Evolutionary conservation across 495 filamentous ascomycete species (phyloP), one percentile per base, ranked within the genome.

Genomic region (Lasiosphaeria ovina): DNA sequence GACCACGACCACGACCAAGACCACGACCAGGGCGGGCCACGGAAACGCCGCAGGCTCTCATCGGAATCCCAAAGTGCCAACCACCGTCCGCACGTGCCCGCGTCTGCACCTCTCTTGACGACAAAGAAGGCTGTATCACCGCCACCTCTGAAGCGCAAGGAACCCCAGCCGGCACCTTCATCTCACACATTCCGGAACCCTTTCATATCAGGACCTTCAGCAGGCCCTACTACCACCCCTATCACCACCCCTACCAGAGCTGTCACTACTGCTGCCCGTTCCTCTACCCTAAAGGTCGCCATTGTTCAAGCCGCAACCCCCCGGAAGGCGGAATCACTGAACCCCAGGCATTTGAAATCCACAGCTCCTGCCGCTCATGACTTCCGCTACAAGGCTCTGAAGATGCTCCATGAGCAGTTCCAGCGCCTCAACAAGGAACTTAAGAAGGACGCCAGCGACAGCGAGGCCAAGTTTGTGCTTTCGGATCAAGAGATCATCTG

Each of bases 291-390:
- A 24, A 24, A 24, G 24, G 34, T 12, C 44, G 42, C 40, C 55
- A 48, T 45, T 16, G 50, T 66, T 35, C 59, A 63, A 44, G 54
- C 50, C 10, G 42, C 62, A 35, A 16, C 58, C 14, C 40, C 65
- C 32, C 72, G 73, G 48, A 74, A 78, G 60, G 60, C 68, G 17
- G 82, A 85, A 78, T 76, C 79, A 4, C 76, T 97, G 44, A 96
- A 93, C 62, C 95, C 95, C 51, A 84, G 91, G n/a, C 83, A 89
- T 62, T 73, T 98, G 5, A 74, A 84, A 24, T 82, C 84, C 9
- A 78, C 89, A 2, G 60, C 64, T 0, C 93, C 94, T 10, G 89
- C 88, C 3, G 66, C 76, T 3, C 91, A 95, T 72, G 79, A 77
- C 34, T 83, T 81, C 45, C 86, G 94, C 32, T 69, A 85, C 35